Base-by-base conservation (phyloP, 352 stramenopile species). In the Sclerospora graminicola region DNA sequence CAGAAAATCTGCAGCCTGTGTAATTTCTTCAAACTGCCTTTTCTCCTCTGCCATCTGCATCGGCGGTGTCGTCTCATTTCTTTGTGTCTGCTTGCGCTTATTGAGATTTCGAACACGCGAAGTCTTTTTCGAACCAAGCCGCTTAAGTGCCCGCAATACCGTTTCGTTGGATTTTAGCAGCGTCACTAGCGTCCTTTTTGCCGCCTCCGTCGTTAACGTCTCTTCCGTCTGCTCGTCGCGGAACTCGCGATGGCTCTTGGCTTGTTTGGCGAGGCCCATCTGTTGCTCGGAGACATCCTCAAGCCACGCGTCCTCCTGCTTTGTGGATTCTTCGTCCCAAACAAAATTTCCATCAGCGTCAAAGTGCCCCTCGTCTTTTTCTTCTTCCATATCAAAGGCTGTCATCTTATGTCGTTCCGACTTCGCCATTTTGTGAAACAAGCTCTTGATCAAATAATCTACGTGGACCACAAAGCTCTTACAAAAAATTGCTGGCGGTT, bases 281-380 rank as follows among this genome's bases (percentile, higher is more conserved):
- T 84, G 66, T 46, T 86, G 69, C 54, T 84, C 73, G 9, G 70
- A 84, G 1, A 89, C 49, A 28, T 50, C 54, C 26, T 89, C 75
- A 13, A 92, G 69, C 80, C 80, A 92, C 19, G 80, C 75, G 26
- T 92, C 80, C 38, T 92, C 80, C 44, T 89, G 77, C 29, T 65
- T 68, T 46, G 71, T 79, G 27, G 84, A 63, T 18, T 85, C 76
- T 2, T 79, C 72, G 49, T 82, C 75, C 80, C 80, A 92, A 23
- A 89, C 66, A 41, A 88, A 92, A 47, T 86, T 82, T 40, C 75
- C 80, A 18, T 66, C 54, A 10, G 71, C 69, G 57, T 92, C 80
- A 44, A 92, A 92, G 49, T 89, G 69, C 28, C 80, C 80, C 33
- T 92, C 80, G 30, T 92, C 80, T 40, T 84, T 73, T 53, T 92